These are phyloP conservation scores for Xylaria bambusicola DNA, from an alignment of 495 filamentous ascomycete species.

Conservation along the genomic window DNA sequence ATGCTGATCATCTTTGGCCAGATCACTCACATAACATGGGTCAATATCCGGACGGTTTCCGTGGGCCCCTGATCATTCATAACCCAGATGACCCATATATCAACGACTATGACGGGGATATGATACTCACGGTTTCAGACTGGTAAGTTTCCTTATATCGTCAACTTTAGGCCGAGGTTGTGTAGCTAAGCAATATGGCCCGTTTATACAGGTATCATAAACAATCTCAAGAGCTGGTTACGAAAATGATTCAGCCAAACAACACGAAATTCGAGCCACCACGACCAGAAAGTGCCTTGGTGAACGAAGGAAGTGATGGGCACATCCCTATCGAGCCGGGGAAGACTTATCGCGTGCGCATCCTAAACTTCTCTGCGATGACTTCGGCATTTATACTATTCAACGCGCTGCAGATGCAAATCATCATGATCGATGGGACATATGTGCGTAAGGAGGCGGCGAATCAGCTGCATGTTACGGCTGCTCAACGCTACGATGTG, in stretches of 20 bases:
- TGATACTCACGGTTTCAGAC: slow-evolving; percentile 59
- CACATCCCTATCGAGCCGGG: slow-evolving; percentile 63
- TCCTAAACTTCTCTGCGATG: slow-evolving; percentile 72
- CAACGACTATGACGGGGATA: slow-evolving; percentile 67
- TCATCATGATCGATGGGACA: slow-evolving; percentile 55
- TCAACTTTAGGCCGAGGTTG: too few species aligned
- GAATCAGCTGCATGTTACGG: slow-evolving; percentile 47
- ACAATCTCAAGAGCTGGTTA: slow-evolving; percentile 56
- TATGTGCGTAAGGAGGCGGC: slow-evolving; percentile 39
- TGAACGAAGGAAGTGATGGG: slow-evolving; percentile 65
- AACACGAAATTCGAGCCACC: slow-evolving; percentile 61
- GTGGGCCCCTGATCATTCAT: slow-evolving; percentile 71
- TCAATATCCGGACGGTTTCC: slow-evolving; percentile 78
- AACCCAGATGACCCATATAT: slow-evolving; percentile 64
- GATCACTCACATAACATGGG: slow-evolving; percentile 72
- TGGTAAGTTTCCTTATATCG: too few species aligned
- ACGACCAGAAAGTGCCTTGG: slow-evolving; percentile 59
- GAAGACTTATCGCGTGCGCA: slow-evolving; percentile 75
- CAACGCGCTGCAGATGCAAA: slow-evolving; percentile 60
- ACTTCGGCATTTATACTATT: slow-evolving; percentile 64
- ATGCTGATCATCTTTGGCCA: slow-evolving; percentile 27
- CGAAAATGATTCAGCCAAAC: slow-evolving; percentile 51
- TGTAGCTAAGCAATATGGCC: too few species aligned
- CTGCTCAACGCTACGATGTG: slow-evolving; percentile 68
- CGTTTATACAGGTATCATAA: slow-evolving; percentile 63